phyloP scores from a whole-genome alignment of 1,284 basidiomycete species.

The Chondrostereum purpureum region DNA sequence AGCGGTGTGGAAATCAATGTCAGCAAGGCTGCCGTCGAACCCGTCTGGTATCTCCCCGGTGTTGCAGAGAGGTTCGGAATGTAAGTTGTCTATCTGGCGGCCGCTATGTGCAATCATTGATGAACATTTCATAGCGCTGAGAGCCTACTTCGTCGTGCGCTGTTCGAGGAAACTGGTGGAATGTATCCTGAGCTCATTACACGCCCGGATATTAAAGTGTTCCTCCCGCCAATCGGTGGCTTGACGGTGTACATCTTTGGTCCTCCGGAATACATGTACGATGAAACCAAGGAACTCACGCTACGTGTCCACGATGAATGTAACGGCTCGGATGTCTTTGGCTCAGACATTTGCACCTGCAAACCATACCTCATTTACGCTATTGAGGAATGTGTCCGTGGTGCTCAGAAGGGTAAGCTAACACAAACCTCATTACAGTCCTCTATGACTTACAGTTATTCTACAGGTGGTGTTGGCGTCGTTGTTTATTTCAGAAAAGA shows the following conservation, averaged over 20 bases:
- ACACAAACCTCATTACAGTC: not conserved
- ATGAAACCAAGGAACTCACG: slow-evolving; percentile 82
- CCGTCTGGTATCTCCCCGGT: slow-evolving; percentile 95
- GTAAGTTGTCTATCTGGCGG: slow-evolving; percentile 36
- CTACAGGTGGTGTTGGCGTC: slow-evolving; percentile 80
- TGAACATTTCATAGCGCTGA: slow-evolving; percentile 55
- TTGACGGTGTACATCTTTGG: slow-evolving; percentile 94
- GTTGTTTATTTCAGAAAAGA: slow-evolving; percentile 96
- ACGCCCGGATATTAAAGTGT: slow-evolving; percentile 90
- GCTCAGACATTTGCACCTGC: slow-evolving; percentile 93
- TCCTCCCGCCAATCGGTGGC: slow-evolving; percentile 91
- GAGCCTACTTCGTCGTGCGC: slow-evolving; percentile 73
- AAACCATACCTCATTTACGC: slow-evolving; percentile 91
- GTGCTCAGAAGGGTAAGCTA: slow-evolving; percentile 72
- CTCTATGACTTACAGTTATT: not conserved
- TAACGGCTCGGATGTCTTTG: slow-evolving; percentile 85
- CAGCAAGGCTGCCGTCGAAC: slow-evolving; percentile 87
- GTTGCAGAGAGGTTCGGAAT: slow-evolving; percentile 86
- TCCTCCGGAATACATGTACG: slow-evolving; percentile 70
- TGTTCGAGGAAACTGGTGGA: slow-evolving; percentile 94
- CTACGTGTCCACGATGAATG: slow-evolving; percentile 94
- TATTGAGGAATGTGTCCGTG: slow-evolving; percentile 87
- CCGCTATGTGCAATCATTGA: slow-evolving; percentile 5
- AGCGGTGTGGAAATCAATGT: slow-evolving; percentile 83
- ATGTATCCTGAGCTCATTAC: slow-evolving; percentile 97